These are phyloP conservation scores for Fusarium caatingaense DNA, from an alignment of 2,329 filamentous ascomycete species.

Conservation along the genomic window DNA sequence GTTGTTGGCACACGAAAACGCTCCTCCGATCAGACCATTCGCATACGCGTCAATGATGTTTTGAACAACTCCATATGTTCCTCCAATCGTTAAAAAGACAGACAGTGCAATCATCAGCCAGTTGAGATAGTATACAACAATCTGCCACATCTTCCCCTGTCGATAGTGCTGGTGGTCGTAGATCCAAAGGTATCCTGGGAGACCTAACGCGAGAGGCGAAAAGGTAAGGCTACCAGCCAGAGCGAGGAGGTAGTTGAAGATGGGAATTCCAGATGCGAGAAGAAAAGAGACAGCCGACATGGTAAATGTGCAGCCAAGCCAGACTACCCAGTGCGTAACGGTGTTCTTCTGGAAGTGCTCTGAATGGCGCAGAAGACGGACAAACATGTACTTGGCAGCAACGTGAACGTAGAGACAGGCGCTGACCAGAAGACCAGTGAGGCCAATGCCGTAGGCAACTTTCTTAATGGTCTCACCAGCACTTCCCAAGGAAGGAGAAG, in stretches of 20 bases:
- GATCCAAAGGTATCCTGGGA: conserved; percentile 46
- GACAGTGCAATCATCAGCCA: conserved; percentile 20
- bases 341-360: conserved; percentile 52
- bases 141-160: conserved; percentile 10
- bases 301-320: conserved; percentile 49
- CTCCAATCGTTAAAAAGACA: conserved; percentile 16
- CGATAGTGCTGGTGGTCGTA: conserved; percentile 27
- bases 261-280: conserved; percentile 42
- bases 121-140: conserved; percentile 16
- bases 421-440: conserved; percentile 47
- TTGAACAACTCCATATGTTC: conserved; percentile 22
- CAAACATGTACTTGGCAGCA: conserved; percentile 56
- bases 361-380: conserved; percentile 53
- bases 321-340: conserved; percentile 51
- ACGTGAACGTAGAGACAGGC: conserved; percentile 53
- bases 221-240: conserved; percentile 48
- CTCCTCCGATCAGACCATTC: conserved; percentile 16
- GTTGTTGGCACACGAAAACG: conserved; percentile 21
- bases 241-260: conserved; percentile 50
- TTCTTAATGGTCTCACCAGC: conserved; percentile 48
- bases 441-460: conserved; percentile 49
- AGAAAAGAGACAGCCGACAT: conserved; percentile 38
- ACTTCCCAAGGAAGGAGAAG: conserved; percentile 48
- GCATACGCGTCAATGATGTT: conserved; percentile 27
- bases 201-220: conserved; percentile 47